Percentiles rank a stretch among this genome's conserved stretches.
Conservation (phyloP, 495 filamentous ascomycete species). For the Podospora fimiseda region DNA sequence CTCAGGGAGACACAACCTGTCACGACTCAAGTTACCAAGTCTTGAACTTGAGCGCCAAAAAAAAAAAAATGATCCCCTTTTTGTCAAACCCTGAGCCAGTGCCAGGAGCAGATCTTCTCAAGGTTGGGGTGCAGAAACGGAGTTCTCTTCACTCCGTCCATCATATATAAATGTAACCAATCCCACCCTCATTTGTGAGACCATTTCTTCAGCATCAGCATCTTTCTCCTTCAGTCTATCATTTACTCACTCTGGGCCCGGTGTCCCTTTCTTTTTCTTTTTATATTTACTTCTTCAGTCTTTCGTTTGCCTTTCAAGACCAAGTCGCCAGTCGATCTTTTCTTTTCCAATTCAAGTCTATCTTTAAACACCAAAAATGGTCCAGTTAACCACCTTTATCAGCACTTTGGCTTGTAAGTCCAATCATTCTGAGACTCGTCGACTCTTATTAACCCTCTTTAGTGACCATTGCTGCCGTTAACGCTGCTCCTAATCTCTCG, state of each 20-base stretch:
- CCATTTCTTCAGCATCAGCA: not conserved
- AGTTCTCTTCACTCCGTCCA: not conserved
- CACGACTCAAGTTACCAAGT: not conserved
- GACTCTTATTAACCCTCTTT: not conserved
- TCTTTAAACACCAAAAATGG: slow-evolving; percentile 15
- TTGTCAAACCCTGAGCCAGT: too few relatives aligned
- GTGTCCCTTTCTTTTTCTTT: slow-evolving; percentile 5
- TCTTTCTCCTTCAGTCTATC: not conserved
- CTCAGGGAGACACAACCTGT: not conserved
- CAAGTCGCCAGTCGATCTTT: slow-evolving; percentile 11
- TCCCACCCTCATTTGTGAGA: not conserved
- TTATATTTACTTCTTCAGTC: not conserved
- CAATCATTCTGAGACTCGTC: too few relatives aligned
- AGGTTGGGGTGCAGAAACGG: too few relatives aligned
- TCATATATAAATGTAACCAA: not conserved
- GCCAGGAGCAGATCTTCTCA: too few relatives aligned
- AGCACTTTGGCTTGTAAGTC: slow-evolving; percentile 18
- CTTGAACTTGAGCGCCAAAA: slow-evolving; percentile 1
- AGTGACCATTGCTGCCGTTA: slow-evolving; percentile 48
- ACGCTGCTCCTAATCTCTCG: slow-evolving; percentile 49
- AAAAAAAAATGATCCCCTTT: not conserved
- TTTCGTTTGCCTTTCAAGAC: not conserved
- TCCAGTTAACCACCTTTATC: slow-evolving; percentile 16
- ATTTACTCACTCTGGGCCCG: slow-evolving; percentile 8
- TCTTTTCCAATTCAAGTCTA: not conserved